Percentiles rank a stretch among this genome's conserved stretches.
Conservation (phyloP, 129 eudicot species). For the Artemisia annua region DNA sequence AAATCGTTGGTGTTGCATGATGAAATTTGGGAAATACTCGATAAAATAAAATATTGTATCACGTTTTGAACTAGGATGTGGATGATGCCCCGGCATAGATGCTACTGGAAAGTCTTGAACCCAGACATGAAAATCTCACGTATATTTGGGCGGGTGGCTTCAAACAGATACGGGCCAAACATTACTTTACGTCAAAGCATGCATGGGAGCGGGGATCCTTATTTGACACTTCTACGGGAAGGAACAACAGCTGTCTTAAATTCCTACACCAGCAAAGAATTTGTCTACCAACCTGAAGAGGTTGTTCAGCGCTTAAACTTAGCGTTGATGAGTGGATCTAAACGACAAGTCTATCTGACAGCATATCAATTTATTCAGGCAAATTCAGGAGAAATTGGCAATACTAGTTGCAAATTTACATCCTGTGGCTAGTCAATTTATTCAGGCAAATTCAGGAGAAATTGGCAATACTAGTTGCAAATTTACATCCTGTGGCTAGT, state of each 20-base stretch:
- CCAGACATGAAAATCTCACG: slow-evolving; percentile 60
- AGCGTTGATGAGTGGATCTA: slow-evolving; percentile 45
- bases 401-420: slow-evolving; percentile 51
- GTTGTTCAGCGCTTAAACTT: slow-evolving; percentile 45
- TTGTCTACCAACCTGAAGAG: slow-evolving; percentile 47
- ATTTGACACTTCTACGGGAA: slow-evolving; percentile 76
- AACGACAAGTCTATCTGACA: slow-evolving; percentile 46
- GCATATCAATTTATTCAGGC: slow-evolving; percentile 69
- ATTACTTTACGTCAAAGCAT: slow-evolving; percentile 48
- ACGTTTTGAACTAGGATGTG: slow-evolving; percentile 45
- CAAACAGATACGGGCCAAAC: slow-evolving; percentile 56
- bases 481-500: slow-evolving; percentile 49
- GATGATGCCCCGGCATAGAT: slow-evolving; percentile 70
- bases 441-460: slow-evolving; percentile 72
- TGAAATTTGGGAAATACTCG: too few species aligned
- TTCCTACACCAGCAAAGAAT: slow-evolving; percentile 54
- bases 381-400: slow-evolving; percentile 59
- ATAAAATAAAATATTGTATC: not conserved
- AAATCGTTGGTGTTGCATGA: too few species aligned
- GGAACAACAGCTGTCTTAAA: slow-evolving; percentile 79
- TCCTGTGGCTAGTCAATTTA: slow-evolving; percentile 50
- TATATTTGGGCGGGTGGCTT: slow-evolving; percentile 72
- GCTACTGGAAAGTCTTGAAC: slow-evolving; percentile 63
- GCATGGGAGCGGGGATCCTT: slow-evolving; percentile 71
- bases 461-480: slow-evolving; percentile 50